These are phyloP conservation scores for Jamesozyma spencerorum DNA, from an alignment of 805 yeast genomes.

Conservation along the genomic window DNA sequence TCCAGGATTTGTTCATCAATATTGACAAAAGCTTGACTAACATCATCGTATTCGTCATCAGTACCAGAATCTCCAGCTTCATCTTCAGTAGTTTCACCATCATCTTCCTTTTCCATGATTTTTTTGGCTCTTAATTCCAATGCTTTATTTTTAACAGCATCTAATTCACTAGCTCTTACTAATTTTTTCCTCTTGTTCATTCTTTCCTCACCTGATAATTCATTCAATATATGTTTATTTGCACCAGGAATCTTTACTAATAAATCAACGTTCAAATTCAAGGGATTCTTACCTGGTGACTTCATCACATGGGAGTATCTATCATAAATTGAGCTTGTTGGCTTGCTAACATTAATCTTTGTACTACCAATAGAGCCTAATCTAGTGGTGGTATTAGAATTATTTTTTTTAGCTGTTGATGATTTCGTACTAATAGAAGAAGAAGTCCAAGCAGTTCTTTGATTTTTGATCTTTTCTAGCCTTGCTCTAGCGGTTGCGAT, in stretches of 20 bases:
- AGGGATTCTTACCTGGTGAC: constrained; percentile 1
- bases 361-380: constrained; percentile 3
- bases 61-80: constrained; percentile 21
- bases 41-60: constrained; percentile 27
- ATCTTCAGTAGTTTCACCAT: constrained; percentile 10
- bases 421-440: not conserved
- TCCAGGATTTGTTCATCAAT: constrained; percentile 62
- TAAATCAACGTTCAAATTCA: constrained; percentile 3
- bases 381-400: not conserved
- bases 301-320: constrained; percentile 27
- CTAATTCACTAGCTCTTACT: constrained; percentile 33
- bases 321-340: constrained; percentile 31
- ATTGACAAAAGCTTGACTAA: constrained; percentile 21
- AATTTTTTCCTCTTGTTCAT: constrained; percentile 31
- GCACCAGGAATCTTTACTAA: constrained; percentile 2
- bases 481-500: constrained; percentile 29
- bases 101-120: constrained; percentile 14
- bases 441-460: constrained; percentile 21
- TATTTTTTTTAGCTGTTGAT: not conserved
- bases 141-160: constrained; percentile 26
- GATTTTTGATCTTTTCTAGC: constrained; percentile 23
- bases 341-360: constrained; percentile 32
- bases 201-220: not conserved
- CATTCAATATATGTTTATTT: not conserved
- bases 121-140: constrained; percentile 17